Evolutionary conservation across 1,284 basidiomycete species (phyloP).

Genomic region (Prillingera fragicola): DNA sequence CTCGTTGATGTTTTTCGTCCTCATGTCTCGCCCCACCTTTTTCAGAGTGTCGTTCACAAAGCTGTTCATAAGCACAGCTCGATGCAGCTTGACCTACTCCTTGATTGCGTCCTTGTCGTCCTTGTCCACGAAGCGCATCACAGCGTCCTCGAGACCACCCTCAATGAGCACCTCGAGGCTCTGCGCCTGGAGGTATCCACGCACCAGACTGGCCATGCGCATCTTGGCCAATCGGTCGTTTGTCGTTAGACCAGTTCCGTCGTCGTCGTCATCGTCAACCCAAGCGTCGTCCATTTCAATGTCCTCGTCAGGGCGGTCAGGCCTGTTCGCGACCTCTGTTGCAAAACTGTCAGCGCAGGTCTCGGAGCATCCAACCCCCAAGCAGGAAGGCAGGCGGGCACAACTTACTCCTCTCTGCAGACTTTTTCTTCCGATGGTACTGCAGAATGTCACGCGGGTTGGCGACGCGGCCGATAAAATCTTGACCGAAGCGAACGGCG

Average conservation of each 20-base stretch:
- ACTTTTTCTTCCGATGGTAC: conserved; percentile 77
- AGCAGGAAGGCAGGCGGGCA: background rate
- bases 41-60: conserved; percentile 65
- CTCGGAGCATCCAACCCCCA: background rate
- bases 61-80: conserved; percentile 49
- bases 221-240: conserved; percentile 45
- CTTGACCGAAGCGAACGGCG: conserved; percentile 92
- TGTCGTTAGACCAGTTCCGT: conserved; percentile 50
- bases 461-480: conserved; percentile 83
- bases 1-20: conserved; percentile 58
- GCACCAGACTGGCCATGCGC: conserved; percentile 59
- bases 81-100: conserved; percentile 54
- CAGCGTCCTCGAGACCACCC: conserved; percentile 80
- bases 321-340: conserved; percentile 37
- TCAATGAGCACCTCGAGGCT: conserved; percentile 81
- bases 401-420: conserved; percentile 45
- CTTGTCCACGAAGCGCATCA: conserved; percentile 90
- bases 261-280: conserved; percentile 58
- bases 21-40: conserved; percentile 50
- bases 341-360: conserved; percentile 4
- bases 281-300: conserved; percentile 60
- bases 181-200: conserved; percentile 82
- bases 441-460: conserved; percentile 90
- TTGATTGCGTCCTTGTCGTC: conserved; percentile 87
- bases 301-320: conserved; percentile 46